A percentile compares a stretch with the other conserved stretches of the same genome.
Conservation (phyloP, 352 stramenopile genomes). For the Discostella stelligera region DNA sequence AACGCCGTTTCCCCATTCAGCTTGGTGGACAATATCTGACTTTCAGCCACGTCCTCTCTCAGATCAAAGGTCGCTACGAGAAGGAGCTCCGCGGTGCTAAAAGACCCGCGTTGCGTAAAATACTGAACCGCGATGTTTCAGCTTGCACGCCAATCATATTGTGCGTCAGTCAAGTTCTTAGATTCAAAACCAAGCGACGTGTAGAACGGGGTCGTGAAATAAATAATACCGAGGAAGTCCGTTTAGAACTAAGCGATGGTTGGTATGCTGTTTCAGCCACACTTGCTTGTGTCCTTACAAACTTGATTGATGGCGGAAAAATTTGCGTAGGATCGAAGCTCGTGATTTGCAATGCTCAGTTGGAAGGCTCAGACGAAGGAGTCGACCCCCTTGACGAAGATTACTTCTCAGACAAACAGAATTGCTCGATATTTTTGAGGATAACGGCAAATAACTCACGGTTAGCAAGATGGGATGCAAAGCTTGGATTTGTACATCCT, state of each 20-base stretch:
- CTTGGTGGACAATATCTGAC: constrained; percentile 74
- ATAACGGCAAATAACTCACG: constrained; percentile 78
- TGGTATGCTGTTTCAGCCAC: constrained; percentile 83
- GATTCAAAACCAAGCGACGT: constrained; percentile 39
- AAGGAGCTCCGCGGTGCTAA: constrained; percentile 71
- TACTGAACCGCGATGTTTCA: constrained; percentile 84
- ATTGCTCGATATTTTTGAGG: constrained; percentile 53
- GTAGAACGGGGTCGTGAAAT: constrained; percentile 18
- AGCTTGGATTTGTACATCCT: constrained; percentile 79
- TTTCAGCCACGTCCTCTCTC: constrained; percentile 66
- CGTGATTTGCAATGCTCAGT: constrained; percentile 66
- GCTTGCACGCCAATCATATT: constrained; percentile 77
- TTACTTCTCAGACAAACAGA: constrained; percentile 45
- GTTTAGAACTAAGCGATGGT: constrained; percentile 82
- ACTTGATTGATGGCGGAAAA: constrained; percentile 57
- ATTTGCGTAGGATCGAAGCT: constrained; percentile 83
- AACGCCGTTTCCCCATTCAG: constrained; percentile 70
- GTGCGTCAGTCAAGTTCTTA: constrained; percentile 74
- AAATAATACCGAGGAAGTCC: constrained; percentile 27
- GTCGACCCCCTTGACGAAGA: constrained; percentile 80
- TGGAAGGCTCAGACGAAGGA: constrained; percentile 72
- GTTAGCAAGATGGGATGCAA: constrained; percentile 80
- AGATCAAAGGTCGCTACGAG: constrained; percentile 77
- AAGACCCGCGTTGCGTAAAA: constrained; percentile 76
- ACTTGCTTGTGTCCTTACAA: constrained; percentile 69